phyloP scores from a whole-genome alignment of 345 rosid genomes.

The Eucalyptus pauciflora region DNA sequence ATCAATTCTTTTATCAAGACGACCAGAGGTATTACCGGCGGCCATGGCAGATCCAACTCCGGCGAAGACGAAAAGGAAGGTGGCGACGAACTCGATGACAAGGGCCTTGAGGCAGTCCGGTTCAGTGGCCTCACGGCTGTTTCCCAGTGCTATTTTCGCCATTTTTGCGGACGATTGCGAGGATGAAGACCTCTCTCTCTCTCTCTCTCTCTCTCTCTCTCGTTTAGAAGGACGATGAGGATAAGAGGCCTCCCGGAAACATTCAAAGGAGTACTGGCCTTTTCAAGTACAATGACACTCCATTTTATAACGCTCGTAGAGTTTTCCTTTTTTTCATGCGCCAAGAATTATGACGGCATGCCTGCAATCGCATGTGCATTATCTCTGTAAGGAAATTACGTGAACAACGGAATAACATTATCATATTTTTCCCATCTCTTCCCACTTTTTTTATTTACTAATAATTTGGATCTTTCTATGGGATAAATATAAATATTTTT shows the following conservation, averaged over 20 bases:
- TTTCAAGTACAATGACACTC: neutral
- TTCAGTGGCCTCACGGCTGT: conserved; percentile 38
- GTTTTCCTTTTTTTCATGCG: neutral
- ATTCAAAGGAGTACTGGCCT: neutral
- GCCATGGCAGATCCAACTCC: conserved; percentile 88
- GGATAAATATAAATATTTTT: neutral
- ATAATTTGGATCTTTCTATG: neutral
- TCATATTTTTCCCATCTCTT: neutral
- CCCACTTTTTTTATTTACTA: neutral
- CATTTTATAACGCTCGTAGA: neutral
- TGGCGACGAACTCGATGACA: conserved; percentile 66
- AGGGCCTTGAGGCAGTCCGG: conserved; percentile 78
- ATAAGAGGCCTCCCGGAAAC: neutral
- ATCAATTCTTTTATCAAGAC: neutral
- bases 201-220: neutral
- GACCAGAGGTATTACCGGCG: conserved; percentile 20
- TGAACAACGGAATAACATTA: neutral
- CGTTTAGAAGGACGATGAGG: neutral
- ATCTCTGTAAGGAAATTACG: neutral
- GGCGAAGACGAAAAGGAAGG: conserved; percentile 72
- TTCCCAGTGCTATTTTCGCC: conserved; percentile 66
- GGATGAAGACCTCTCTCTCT: neutral
- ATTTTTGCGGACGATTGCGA: neutral
- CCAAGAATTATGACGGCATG: neutral
- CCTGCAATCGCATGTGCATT: neutral